Evolutionary conservation across 78 protist genomes (phyloP), one percentile per base, ranked within the genome.

Genomic region (Monocercomonoides exilis): DNA sequence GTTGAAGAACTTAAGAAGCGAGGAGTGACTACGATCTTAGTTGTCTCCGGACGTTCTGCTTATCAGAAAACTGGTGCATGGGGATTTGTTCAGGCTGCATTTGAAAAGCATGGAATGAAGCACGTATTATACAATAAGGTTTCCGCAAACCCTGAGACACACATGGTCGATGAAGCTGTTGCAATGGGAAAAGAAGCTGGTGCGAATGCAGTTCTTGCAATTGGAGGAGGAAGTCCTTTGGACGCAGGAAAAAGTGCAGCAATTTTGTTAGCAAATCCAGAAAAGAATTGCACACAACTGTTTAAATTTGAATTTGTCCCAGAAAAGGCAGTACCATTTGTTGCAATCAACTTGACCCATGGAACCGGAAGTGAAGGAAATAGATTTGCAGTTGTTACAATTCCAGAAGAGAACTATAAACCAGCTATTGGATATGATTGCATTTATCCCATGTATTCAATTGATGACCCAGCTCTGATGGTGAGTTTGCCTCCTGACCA

Each of bases 361-460:
- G 88, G 88, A 36, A 86, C 88, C 3, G 88, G 88, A 0, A 86
- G 77, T 54, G 88, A 86, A 34, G n/a, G 6, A 2, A 43, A 86
- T 46, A 1, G 80, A 4, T 86, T 86, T 21, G 88, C 88, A 1
- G 88, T 86, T n/a, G 88, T 44, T 1, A 42, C 77, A 1, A 2
- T 86, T 33, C 42, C 77, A 3, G 1, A 43, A 5, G n/a, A n/a
- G n/a, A n/a, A n/a, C n/a, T 41, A 77, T 5, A 86, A 86, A 41
- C 88, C 88, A n/a, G 6, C 21, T 34, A 0, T 86, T 5, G 88
- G 44, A 32, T 41, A 5, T 45, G 1, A 1, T 1, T 42, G 64
- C 32, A 46, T 46, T 34, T 63, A 86, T 46, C 88, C 88, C 1
- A 1, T 2, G 36, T 44, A 44, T 33, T 45, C 80, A n/a, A 44